Conservation (phyloP, 257 asterid genomes). For the Solanum dulcamara region DNA sequence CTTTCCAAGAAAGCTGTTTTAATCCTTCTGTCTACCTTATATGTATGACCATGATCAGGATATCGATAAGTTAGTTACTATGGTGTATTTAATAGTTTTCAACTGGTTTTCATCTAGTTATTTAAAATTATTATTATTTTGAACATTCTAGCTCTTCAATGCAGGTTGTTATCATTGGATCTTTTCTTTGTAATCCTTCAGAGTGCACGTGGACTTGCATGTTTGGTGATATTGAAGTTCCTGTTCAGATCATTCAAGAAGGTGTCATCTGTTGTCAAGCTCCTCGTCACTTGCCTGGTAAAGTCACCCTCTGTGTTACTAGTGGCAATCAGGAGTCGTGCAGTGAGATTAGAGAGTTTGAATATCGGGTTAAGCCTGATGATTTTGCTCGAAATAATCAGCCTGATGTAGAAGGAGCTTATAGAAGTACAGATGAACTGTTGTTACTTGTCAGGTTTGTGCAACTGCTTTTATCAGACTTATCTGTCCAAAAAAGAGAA, state of each 20-base stretch:
- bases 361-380: constrained; percentile 47
- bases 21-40: background rate
- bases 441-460: constrained; percentile 15
- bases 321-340: constrained; percentile 77
- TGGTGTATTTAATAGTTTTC: background rate
- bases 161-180: constrained; percentile 79
- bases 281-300: constrained; percentile 66
- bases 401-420: constrained; percentile 28
- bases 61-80: background rate
- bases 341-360: constrained; percentile 82
- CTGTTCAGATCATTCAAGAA: constrained; percentile 67
- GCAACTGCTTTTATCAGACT: constrained; percentile 5
- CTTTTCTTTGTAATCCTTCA: constrained; percentile 62
- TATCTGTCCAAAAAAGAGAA: background rate
- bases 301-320: constrained; percentile 64
- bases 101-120: background rate
- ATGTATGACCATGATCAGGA: background rate
- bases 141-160: constrained; percentile 1
- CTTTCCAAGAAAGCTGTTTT: background rate
- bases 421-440: constrained; percentile 46
- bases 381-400: constrained; percentile 20
- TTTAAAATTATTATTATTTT: background rate
- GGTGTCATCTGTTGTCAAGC: constrained; percentile 80
- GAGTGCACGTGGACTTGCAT: constrained; percentile 76
- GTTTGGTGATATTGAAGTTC: constrained; percentile 89